These are phyloP conservation scores for Mrakia blollopis DNA, from an alignment of 768 basidiomycete species.

Conservation along the genomic window DNA sequence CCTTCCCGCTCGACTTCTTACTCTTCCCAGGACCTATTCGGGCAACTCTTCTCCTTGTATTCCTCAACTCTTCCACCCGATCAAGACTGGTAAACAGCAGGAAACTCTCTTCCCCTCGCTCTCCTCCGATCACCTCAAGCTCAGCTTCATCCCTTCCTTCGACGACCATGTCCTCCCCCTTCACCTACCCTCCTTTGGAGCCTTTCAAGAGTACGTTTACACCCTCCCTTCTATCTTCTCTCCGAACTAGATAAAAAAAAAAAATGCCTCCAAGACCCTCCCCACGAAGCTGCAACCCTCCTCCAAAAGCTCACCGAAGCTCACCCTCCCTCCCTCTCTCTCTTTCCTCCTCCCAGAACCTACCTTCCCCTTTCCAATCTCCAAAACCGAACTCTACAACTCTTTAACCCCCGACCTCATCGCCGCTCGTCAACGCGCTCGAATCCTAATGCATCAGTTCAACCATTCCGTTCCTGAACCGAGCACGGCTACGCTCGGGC, in stretches of 20 bases:
- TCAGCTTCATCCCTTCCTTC: background rate
- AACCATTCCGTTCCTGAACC: background rate
- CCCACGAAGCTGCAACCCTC: too few species aligned
- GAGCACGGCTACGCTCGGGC: background rate
- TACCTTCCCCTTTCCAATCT: background rate
- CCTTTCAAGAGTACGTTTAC: background rate
- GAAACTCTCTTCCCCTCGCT: background rate
- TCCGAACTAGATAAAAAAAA: background rate
- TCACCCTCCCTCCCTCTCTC: background rate
- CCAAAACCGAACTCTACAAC: conserved; percentile 4
- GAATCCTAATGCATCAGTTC: conserved; percentile 15
- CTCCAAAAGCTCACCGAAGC: background rate
- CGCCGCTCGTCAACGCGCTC: background rate
- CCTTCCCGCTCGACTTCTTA: too few species aligned
- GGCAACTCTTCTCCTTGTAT: too few species aligned
- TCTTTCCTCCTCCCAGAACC: background rate
- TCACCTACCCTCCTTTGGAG: background rate
- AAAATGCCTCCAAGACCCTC: too few species aligned
- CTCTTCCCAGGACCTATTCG: too few species aligned
- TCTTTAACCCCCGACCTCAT: background rate
- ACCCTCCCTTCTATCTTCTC: background rate
- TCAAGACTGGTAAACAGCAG: too few species aligned
- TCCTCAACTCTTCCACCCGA: too few species aligned
- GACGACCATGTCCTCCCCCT: background rate
- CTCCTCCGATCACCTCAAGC: too few species aligned